phyloP scores from a whole-genome alignment of 2,329 filamentous ascomycete species.

The Apiospora koreana region DNA sequence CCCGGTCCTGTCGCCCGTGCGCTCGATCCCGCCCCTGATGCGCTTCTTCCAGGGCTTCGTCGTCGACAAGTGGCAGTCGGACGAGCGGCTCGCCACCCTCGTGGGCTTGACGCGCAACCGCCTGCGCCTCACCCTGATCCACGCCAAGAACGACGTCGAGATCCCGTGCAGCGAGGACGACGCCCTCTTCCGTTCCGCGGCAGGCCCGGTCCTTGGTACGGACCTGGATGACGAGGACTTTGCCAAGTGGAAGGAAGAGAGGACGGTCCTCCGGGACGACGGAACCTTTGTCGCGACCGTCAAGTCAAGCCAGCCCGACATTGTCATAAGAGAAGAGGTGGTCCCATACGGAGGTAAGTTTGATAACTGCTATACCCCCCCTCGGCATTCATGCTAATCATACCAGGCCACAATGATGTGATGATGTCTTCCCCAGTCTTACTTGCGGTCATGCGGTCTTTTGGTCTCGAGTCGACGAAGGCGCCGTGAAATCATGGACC shows the following conservation, averaged over 20 bases:
- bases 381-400: conserved; percentile 19
- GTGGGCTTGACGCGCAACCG: conserved; percentile 38
- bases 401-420: conserved; percentile 68
- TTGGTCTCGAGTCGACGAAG: conserved; percentile 39
- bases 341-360: conserved; percentile 56
- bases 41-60: conserved; percentile 49
- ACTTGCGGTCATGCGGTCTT: conserved; percentile 66
- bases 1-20: conserved; percentile 54
- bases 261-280: conserved; percentile 44
- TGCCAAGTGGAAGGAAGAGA: conserved; percentile 45
- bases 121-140: conserved; percentile 50
- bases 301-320: conserved; percentile 41
- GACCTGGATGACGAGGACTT: conserved; percentile 39
- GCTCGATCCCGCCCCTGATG: conserved; percentile 46
- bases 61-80: conserved; percentile 51
- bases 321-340: conserved; percentile 55
- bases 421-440: conserved; percentile 65
- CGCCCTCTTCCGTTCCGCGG: conserved; percentile 61
- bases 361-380: background rate
- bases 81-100: conserved; percentile 47
- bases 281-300: conserved; percentile 51
- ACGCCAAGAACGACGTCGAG: conserved; percentile 61
- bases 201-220: conserved; percentile 47
- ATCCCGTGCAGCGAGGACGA: conserved; percentile 76
- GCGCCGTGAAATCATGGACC: background rate